Base-by-base conservation (phyloP, 2,329 filamentous ascomycete genomes). In the Colletotrichum simmondsii region DNA sequence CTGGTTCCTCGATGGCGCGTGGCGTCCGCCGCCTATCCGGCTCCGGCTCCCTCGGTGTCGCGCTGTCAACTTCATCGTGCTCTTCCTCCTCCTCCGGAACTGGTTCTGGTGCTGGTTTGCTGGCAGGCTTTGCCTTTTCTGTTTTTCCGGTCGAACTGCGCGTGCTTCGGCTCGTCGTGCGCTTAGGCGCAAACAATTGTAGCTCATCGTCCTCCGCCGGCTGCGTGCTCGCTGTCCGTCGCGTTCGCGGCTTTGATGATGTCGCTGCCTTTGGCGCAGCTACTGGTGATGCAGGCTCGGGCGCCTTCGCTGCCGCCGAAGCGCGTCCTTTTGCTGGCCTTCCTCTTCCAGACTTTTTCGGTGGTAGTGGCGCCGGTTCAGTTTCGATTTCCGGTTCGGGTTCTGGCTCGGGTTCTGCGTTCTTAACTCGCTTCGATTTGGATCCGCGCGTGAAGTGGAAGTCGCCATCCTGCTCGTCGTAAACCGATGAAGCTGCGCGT, bases 401-500 rank as follows among this genome's bases (percentile, higher is more conserved):
- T 68, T 86, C 84, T 56, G 81, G 78, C 78, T 80, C 73, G 64
- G 84, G 80, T 69, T 87, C 84, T 71, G 87, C 86, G 56, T 89
- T 88, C 83, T 92, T 94, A 73, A 87, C 86, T 78, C 89, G 84
- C 79, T 93, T 93, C 14, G 91, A 86, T 75, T 93, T 93, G 12
- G 91, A 86, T 74, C 88, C 91, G 76, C 93, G 90, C 75, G 92
- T 91, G 80, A 95, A 95, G 71, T 91, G 86, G 77, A 95, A 95
- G 75, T 94, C 94, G 77, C 93, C 93, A 84, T 94, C 92, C 78
- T 93, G 89, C 81, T 95, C 93, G 77, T 94, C 92, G 52, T 74
- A 74, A 32, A 65, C 46, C 42, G 65, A 63, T 28, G 71, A 59
- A 54, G 68, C 71, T 75, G 28, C 49, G 32, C 57, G 65, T 95